Evolutionary conservation across 805 yeast genomes (phyloP).

Genomic region (Ogataea neopini): DNA sequence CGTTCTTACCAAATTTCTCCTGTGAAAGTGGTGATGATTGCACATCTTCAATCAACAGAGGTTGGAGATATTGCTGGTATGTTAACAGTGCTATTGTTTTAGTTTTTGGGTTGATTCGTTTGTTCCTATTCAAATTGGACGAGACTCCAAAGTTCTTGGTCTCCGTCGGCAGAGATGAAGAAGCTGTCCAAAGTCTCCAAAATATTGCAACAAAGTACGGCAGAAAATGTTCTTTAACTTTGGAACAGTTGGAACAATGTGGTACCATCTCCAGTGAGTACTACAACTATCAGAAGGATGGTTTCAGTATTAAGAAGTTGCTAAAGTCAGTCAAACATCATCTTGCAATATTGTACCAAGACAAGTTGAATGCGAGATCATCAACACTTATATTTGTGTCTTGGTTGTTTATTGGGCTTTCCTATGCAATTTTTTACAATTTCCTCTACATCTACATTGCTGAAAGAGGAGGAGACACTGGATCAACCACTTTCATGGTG

Average conservation of each 20-base stretch:
- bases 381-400: conserved; percentile 38
- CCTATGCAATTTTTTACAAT: conserved; percentile 50
- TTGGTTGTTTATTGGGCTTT: conserved; percentile 54
- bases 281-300: background rate
- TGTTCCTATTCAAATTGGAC: conserved; percentile 41
- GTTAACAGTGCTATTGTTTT: conserved; percentile 48
- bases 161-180: conserved; percentile 43
- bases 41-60: conserved; percentile 43
- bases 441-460: conserved; percentile 49
- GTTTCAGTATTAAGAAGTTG: background rate
- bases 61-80: conserved; percentile 57
- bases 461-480: conserved; percentile 45
- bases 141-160: conserved; percentile 35
- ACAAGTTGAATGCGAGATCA: conserved; percentile 38
- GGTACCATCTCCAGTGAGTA: conserved; percentile 31
- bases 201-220: conserved; percentile 45
- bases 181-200: conserved; percentile 41
- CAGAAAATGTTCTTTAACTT: conserved; percentile 37
- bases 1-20: conserved; percentile 45
- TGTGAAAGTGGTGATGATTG: conserved; percentile 44
- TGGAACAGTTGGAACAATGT: conserved; percentile 41
- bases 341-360: conserved; percentile 44
- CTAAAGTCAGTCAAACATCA: conserved; percentile 29
- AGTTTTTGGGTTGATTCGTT: conserved; percentile 44
- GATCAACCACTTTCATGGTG: conserved; percentile 29